Evolutionary conservation across 1,284 basidiomycete genomes (phyloP).

Genomic region (Phylloboletellus chloephorus): DNA sequence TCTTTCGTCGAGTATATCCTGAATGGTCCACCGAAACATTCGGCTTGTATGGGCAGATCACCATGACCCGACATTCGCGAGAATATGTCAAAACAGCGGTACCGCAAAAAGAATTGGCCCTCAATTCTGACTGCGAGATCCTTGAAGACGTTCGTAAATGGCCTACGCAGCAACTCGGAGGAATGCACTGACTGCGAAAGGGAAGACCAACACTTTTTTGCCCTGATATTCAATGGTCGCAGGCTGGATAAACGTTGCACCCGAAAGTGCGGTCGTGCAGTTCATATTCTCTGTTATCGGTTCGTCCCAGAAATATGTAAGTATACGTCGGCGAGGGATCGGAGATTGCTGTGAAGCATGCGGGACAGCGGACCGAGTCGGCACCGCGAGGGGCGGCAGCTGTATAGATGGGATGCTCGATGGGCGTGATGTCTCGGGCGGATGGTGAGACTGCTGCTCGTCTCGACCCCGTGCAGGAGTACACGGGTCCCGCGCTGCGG

Average conservation of each 20-base stretch:
- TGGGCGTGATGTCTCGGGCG: conserved; percentile 10
- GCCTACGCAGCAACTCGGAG: background rate
- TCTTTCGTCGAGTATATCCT: conserved; percentile 75
- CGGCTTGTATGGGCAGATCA: conserved; percentile 54
- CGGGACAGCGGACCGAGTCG: conserved; percentile 6
- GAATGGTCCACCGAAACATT: conserved; percentile 65
- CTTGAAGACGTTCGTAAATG: conserved; percentile 17
- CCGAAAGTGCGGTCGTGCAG: conserved; percentile 52
- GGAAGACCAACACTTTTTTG: conserved; percentile 59
- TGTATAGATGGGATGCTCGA: conserved; percentile 14
- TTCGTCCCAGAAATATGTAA: conserved; percentile 37
- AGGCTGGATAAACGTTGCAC: conserved; percentile 61
- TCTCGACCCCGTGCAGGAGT: conserved; percentile 3
- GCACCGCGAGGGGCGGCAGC: conserved; percentile 22
- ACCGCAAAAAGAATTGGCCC: conserved; percentile 60
- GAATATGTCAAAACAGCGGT: conserved; percentile 64
- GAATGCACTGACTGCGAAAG: conserved; percentile 53
- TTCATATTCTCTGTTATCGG: conserved; percentile 48
- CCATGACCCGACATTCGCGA: conserved; percentile 32
- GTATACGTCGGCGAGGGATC: conserved; percentile 25
- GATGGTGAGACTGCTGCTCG: conserved; percentile 8
- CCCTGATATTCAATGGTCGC: conserved; percentile 55
- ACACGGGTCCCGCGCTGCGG: conserved; percentile 10
- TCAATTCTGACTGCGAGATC: conserved; percentile 60
- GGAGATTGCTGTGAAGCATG: conserved; percentile 6